phyloP scores from a whole-genome alignment of 495 filamentous ascomycete species.

The Lindgomyces ingoldianus region DNA sequence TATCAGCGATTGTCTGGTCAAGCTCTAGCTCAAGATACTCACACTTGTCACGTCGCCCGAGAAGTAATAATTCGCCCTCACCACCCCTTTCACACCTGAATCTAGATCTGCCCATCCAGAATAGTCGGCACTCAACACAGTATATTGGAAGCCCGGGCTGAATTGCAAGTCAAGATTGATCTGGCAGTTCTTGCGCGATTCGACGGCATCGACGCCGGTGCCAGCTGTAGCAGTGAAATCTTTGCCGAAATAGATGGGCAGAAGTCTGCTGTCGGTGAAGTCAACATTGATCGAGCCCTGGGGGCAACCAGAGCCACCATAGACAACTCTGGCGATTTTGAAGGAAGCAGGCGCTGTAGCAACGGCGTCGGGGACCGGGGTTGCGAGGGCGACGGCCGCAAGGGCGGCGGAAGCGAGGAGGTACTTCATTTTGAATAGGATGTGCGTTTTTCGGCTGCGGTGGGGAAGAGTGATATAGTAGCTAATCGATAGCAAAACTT shows the following conservation, averaged over 20 bases:
- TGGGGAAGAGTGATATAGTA: no score
- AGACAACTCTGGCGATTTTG: slow-evolving; percentile 31
- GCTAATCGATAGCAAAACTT: no score
- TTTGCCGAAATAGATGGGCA: slow-evolving; percentile 32
- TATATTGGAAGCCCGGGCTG: slow-evolving; percentile 52
- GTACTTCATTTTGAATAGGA: slow-evolving; percentile 20
- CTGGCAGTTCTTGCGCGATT: slow-evolving; percentile 54
- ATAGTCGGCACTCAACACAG: slow-evolving; percentile 52
- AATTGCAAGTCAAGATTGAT: slow-evolving; percentile 52
- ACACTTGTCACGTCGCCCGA: slow-evolving; percentile 44
- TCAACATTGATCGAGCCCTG: slow-evolving; percentile 32
- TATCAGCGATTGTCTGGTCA: neutral
- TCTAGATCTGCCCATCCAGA: slow-evolving; percentile 50
- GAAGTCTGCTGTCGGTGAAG: slow-evolving; percentile 23
- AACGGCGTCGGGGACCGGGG: slow-evolving; percentile 17
- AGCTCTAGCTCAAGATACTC: neutral
- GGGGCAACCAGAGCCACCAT: slow-evolving; percentile 36
- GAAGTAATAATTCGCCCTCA: slow-evolving; percentile 54
- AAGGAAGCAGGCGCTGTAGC: slow-evolving; percentile 8
- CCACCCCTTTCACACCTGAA: slow-evolving; percentile 47
- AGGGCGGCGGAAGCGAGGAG: slow-evolving; percentile 18
- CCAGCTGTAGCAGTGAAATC: slow-evolving; percentile 48
- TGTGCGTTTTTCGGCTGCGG: neutral
- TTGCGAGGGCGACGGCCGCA: slow-evolving; percentile 21
- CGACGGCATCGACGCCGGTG: slow-evolving; percentile 38